phyloP scores from a whole-genome alignment of 768 basidiomycete genomes.

The Paxillus involutus region DNA sequence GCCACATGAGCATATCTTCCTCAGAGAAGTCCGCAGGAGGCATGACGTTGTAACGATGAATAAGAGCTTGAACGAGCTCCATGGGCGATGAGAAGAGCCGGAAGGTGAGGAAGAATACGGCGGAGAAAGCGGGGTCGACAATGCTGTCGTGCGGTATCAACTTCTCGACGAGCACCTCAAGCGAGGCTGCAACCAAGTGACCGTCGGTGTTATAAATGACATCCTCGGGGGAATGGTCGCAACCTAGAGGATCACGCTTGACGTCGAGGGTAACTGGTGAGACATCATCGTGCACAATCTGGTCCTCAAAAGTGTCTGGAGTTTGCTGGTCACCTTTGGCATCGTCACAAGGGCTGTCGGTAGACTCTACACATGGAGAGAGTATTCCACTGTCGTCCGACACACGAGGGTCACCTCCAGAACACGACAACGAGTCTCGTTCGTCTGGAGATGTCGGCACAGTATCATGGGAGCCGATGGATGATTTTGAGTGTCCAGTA shows the following conservation, averaged over 20 bases:
- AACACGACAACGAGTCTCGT: slow-evolving; percentile 33
- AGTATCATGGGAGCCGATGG: slow-evolving; percentile 47
- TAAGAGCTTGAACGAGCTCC: slow-evolving; percentile 74
- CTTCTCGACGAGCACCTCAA: slow-evolving; percentile 90
- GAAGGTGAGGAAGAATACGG: slow-evolving; percentile 95
- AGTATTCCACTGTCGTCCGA: slow-evolving; percentile 26
- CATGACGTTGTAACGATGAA: slow-evolving; percentile 79
- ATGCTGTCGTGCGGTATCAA: slow-evolving; percentile 94
- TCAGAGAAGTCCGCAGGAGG: slow-evolving; percentile 58
- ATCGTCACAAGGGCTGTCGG: slow-evolving; percentile 56
- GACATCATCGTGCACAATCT: slow-evolving; percentile 51
- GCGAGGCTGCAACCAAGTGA: slow-evolving; percentile 85
- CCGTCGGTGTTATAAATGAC: slow-evolving; percentile 91
- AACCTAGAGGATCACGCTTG: slow-evolving; percentile 44
- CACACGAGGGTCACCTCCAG: slow-evolving; percentile 22
- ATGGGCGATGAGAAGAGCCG: slow-evolving; percentile 81
- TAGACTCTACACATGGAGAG: slow-evolving; percentile 32
- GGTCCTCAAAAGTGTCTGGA: slow-evolving; percentile 46
- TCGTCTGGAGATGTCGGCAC: slow-evolving; percentile 51
- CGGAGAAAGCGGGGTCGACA: slow-evolving; percentile 82
- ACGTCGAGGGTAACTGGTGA: slow-evolving; percentile 45
- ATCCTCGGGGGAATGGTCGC: slow-evolving; percentile 82
- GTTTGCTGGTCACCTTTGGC: slow-evolving; percentile 36
- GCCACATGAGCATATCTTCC: slow-evolving; percentile 73
- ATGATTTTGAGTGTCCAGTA: slow-evolving; percentile 44